Base-by-base conservation (phyloP, 345 rosid genomes). In the Murraya koenigii region DNA sequence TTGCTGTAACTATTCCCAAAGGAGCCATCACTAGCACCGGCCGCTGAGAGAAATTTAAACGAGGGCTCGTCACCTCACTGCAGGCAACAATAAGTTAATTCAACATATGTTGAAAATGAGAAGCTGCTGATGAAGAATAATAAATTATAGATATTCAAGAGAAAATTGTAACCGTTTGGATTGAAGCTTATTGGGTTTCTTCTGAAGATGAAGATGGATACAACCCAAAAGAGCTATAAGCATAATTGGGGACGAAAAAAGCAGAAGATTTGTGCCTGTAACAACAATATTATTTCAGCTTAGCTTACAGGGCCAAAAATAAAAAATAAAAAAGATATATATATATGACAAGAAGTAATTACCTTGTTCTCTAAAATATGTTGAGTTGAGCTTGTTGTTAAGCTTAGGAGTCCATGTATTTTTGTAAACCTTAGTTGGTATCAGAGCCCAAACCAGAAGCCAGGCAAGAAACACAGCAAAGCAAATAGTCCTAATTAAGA, bases 281-380 rank as follows among this genome's bases (percentile, higher is more conserved):
- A 47, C 33, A 36, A 49, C 36, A 20, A 28, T 36, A 72, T 1
- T 52, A 52, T 52, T 52, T 49, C 55, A 52, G 22, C 56, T 52
- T 44, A 44, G 49, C 49, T 44, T 44, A 44, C 5, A 0, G 15
- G 49, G 17, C 15, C 0, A 8, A 1, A 10, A n/a, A n/a, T n/a
- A n/a, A n/a, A n/a, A n/a, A n/a, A n/a, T n/a, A n/a, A n/a, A 10
- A 41, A 11, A 11, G 1, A 52, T n/a, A n/a, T n/a, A n/a, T n/a
- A 54, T 20, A 20, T 8, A 28, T 19, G 7, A 20, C 6, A 13
- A 7, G 41, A 76, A 35, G 25, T 22, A 61, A 32, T 32, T 30
- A 91, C 96, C 94, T 83, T 87, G 93, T 66, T 60, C 84, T 77
- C 83, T 85, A 72, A 89, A 91, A 76, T 84, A 88, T 30, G 92